Base-by-base conservation (phyloP, 768 basidiomycete genomes). In the Lactarius sp. region DNA sequence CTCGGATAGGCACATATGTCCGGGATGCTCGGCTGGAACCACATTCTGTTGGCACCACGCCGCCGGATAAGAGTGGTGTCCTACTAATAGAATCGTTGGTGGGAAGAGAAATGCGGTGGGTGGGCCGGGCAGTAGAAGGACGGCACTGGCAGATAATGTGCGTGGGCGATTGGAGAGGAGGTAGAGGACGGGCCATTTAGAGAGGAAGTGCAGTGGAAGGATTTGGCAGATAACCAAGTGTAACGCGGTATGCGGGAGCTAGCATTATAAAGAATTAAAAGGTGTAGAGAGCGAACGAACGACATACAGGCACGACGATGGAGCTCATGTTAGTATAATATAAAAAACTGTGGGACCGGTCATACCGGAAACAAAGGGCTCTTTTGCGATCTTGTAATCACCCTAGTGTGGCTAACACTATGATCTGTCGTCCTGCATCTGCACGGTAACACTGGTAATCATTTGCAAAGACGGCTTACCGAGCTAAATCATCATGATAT, bases 291-390 rank as follows among this genome's bases (percentile, higher is more conserved):
- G 20, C 20, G 34, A 39, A 46, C 2, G 49, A 12, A 12, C 34
- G 39, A 78, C 86, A 72, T 67, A 89, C 90, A 73, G 88, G 69
- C 5, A 82, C 83, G 7, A 84, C 83, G 22, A 77, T 66, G n/a
- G 85, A 88, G 27, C 94, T 77, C 53, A 80, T 67, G 70, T 92
- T 90, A 69, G 94, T 78, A 27, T 27, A 27, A 27, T 27, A 69
- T 87, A 84, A 1, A 71, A 71, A 3, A 94, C 77, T 3, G 85
- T 82, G 0, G 88, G 88, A 1, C 94, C 94, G 1, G 79, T 80
- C 74, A 80, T 83, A 44, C 85, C 83, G 7, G 90, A 85, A 46
- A 93, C 87, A 70, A 94, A 96, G 0, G 82, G 83, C 76, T 92
- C 90, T 74, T 96, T 96, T 9, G 81, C 83, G 7, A 78, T 68